Percentiles rank a stretch among this genome's conserved stretches.
Conservation (phyloP, 495 filamentous ascomycete genomes). For the Podospora fimiseda region DNA sequence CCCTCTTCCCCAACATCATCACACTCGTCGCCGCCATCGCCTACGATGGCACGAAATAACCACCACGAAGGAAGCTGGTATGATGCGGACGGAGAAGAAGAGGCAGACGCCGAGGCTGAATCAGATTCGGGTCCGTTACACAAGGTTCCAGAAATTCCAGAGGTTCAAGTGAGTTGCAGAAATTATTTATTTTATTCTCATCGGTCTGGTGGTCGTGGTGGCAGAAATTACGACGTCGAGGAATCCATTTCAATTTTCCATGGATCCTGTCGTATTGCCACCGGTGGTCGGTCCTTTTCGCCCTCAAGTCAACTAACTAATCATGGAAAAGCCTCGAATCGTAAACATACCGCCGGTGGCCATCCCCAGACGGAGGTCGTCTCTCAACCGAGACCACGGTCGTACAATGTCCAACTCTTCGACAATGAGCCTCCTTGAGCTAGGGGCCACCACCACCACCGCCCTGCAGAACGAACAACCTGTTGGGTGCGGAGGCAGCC, state of each 20-base stretch:
- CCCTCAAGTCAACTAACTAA: slow-evolving; percentile 4
- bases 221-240: background rate
- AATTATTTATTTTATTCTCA: background rate
- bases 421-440: background rate
- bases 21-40: slow-evolving; percentile 1
- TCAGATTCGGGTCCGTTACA: background rate
- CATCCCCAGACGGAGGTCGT: slow-evolving; percentile 14
- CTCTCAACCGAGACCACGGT: slow-evolving; percentile 2
- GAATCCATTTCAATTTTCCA: background rate
- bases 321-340: slow-evolving; percentile 15
- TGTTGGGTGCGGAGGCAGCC: background rate
- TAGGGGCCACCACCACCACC: background rate
- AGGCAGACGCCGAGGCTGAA: background rate
- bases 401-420: background rate
- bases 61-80: slow-evolving; percentile 26
- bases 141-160: background rate
- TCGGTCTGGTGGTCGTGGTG: background rate
- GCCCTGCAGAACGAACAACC: background rate
- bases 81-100: slow-evolving; percentile 24
- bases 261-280: background rate
- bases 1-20: slow-evolving; percentile 11
- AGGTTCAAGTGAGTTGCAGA: background rate
- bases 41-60: slow-evolving; percentile 3
- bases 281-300: slow-evolving; percentile 11
- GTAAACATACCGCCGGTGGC: slow-evolving; percentile 22